Conservation (phyloP, 768 basidiomycete species). For the Leucocoprinus birnbaumii region DNA sequence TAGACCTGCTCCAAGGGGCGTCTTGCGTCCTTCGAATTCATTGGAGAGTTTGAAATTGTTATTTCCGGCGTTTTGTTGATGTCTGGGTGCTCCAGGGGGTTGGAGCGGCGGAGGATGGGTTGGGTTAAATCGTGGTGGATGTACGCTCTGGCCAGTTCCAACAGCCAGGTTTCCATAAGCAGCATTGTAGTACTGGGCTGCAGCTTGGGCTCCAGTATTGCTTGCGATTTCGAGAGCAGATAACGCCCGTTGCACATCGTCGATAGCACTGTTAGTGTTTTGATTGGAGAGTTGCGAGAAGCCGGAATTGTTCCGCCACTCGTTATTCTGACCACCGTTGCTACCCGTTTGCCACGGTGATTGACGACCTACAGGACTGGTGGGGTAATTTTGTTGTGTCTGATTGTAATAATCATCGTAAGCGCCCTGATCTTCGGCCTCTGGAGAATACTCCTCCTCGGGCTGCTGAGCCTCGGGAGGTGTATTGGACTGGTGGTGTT, state of each 20-base stretch:
- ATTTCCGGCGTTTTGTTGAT: slow-evolving; percentile 34
- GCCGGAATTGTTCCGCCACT: slow-evolving; percentile 46
- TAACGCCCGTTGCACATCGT: slow-evolving; percentile 76
- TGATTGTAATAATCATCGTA: slow-evolving; percentile 62
- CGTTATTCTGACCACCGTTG: slow-evolving; percentile 33
- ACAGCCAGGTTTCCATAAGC: slow-evolving; percentile 10
- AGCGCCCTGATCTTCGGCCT: slow-evolving; percentile 41
- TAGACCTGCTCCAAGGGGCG: slow-evolving; percentile 41
- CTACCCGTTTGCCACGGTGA: slow-evolving; percentile 58
- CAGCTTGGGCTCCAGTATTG: slow-evolving; percentile 17
- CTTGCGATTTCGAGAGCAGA: slow-evolving; percentile 62
- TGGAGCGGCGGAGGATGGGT: slow-evolving; percentile 10
- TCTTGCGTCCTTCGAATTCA: slow-evolving; percentile 67
- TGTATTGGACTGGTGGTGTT: slow-evolving; percentile 35
- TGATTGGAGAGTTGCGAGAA: slow-evolving; percentile 27
- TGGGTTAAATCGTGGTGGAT: slow-evolving; percentile 66
- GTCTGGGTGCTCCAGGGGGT: slow-evolving; percentile 16
- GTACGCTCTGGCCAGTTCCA: slow-evolving; percentile 46
- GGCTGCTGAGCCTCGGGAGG: slow-evolving; percentile 37
- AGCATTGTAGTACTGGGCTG: slow-evolving; percentile 29
- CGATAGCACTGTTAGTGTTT: slow-evolving; percentile 42
- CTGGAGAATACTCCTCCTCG: slow-evolving; percentile 45
- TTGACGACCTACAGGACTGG: slow-evolving; percentile 57
- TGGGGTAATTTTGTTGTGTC: slow-evolving; percentile 43
- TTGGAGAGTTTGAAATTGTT: slow-evolving; percentile 54